Conservation (phyloP, 1,139 yeast genomes). For the Kodamaea arcana region DNA sequence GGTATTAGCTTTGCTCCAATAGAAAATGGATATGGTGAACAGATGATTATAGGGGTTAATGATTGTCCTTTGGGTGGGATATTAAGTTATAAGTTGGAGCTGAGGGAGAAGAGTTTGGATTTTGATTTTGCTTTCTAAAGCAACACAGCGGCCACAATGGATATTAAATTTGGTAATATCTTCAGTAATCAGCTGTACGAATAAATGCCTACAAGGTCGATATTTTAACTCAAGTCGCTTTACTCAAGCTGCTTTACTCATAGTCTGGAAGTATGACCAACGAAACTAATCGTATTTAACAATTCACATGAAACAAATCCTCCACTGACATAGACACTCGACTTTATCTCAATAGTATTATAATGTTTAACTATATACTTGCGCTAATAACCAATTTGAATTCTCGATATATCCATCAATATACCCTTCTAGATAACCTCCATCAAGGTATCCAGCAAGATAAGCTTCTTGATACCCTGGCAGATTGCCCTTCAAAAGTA, state of each 20-base stretch:
- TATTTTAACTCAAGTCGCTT: too few relatives aligned
- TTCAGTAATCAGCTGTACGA: too few relatives aligned
- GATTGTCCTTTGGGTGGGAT: conserved; percentile 61
- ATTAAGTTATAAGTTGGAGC: conserved; percentile 42
- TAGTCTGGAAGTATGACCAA: too few relatives aligned
- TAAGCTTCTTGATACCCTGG: neutral
- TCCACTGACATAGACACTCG: too few relatives aligned
- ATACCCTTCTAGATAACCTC: neutral
- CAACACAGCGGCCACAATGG: too few relatives aligned
- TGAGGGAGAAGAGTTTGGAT: conserved; percentile 33
- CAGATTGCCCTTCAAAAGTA: neutral
- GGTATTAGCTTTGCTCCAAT: conserved; percentile 50
- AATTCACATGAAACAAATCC: too few relatives aligned
- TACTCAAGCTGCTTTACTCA: too few relatives aligned
- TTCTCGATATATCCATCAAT: neutral
- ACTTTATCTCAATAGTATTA: too few relatives aligned
- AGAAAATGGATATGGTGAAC: conserved; percentile 43
- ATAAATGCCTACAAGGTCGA: too few relatives aligned
- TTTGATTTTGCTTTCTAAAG: conserved; percentile 37
- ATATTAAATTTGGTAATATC: too few relatives aligned
- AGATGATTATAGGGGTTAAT: conserved; percentile 49
- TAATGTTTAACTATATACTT: too few relatives aligned
- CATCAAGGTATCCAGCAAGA: neutral
- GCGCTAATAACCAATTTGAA: neutral
- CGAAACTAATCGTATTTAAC: too few relatives aligned